These are phyloP conservation scores for Ogataea saltuana DNA, from an alignment of 805 yeast genomes.

Conservation along the genomic window DNA sequence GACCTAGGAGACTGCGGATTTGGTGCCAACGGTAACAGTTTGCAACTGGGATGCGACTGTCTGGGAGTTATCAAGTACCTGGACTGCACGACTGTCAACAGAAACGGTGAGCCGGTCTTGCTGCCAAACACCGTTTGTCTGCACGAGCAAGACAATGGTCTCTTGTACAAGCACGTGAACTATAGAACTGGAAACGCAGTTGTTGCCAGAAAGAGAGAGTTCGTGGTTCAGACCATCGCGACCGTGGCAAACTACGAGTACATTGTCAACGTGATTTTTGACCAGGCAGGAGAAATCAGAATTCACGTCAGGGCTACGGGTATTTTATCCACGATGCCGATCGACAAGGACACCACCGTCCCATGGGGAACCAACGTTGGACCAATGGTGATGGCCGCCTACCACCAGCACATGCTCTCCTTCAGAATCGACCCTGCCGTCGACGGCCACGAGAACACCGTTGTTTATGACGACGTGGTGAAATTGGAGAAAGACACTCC, in stretches of 20 bases:
- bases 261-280: slow-evolving; percentile 68
- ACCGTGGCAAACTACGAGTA: slow-evolving; percentile 87
- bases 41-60: slow-evolving; percentile 79
- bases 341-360: slow-evolving; percentile 64
- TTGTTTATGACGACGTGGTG: slow-evolving; percentile 66
- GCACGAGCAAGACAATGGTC: slow-evolving; percentile 79
- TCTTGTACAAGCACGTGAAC: slow-evolving; percentile 76
- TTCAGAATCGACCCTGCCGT: slow-evolving; percentile 81
- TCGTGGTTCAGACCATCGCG: slow-evolving; percentile 76
- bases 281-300: slow-evolving; percentile 75
- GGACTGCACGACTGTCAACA: slow-evolving; percentile 57
- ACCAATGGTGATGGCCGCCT: slow-evolving; percentile 80
- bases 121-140: slow-evolving; percentile 73
- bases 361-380: slow-evolving; percentile 78
- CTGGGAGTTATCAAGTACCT: slow-evolving; percentile 75
- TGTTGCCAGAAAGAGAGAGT: slow-evolving; percentile 75
- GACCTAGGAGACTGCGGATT: slow-evolving; percentile 86
- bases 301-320: slow-evolving; percentile 86
- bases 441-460: slow-evolving; percentile 79
- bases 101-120: slow-evolving; percentile 60
- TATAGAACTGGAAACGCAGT: slow-evolving; percentile 72
- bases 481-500: slow-evolving; percentile 56
- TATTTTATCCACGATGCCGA: slow-evolving; percentile 81
- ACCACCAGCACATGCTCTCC: slow-evolving; percentile 79
- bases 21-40: slow-evolving; percentile 68